These are phyloP conservation scores for Phaeolepiota aurea DNA, from an alignment of 768 basidiomycete species.

Conservation along the genomic window DNA sequence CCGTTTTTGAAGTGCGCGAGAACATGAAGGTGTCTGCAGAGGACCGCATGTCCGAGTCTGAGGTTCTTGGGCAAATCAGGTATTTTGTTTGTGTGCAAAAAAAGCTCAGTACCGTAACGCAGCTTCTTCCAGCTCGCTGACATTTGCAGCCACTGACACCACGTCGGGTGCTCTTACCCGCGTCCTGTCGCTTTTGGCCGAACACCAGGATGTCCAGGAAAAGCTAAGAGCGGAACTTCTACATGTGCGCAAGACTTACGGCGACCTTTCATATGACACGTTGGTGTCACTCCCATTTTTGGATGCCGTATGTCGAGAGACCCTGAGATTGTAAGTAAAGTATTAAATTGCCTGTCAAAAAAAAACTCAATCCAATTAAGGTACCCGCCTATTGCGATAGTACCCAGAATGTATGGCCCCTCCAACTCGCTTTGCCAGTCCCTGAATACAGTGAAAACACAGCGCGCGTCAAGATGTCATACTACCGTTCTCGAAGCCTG, in stretches of 20 bases:
- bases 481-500: conserved; percentile 24
- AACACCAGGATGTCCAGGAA: conserved; percentile 22
- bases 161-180: conserved; percentile 20
- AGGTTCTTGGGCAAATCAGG: conserved; percentile 24
- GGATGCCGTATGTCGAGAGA: conserved; percentile 26
- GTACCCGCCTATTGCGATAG: background rate
- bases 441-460: background rate
- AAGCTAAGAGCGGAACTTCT: conserved; percentile 17
- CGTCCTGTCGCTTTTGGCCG: conserved; percentile 15
- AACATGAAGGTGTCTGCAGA: conserved; percentile 14
- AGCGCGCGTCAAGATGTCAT: conserved; percentile 20
- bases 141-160: no score
- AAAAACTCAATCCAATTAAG: background rate
- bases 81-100: no score
- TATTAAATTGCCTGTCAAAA: background rate
- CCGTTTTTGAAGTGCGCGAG: conserved; percentile 25
- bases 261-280: conserved; percentile 20
- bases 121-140: no score
- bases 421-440: background rate
- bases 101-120: no score
- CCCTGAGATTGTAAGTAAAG: conserved; percentile 18
- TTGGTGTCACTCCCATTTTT: conserved; percentile 21
- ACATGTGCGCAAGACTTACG: conserved; percentile 14
- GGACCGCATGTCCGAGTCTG: conserved; percentile 15
- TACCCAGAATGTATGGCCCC: conserved; percentile 14